These are phyloP conservation scores for Pichia deserticola DNA, from an alignment of 805 yeast species.

Conservation along the genomic window DNA sequence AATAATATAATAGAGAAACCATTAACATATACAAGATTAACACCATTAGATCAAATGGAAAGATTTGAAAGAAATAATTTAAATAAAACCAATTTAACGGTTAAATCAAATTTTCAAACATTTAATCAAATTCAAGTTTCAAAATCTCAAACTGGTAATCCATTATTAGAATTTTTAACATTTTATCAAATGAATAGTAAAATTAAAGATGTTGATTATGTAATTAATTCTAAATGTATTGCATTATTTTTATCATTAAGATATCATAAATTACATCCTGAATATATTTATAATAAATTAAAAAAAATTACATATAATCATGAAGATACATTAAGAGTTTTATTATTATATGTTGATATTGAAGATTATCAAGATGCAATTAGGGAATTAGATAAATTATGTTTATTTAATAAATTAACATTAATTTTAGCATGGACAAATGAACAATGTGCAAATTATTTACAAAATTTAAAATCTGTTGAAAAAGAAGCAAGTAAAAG, in stretches of 20 bases:
- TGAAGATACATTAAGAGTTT: slow-evolving; percentile 31
- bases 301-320: slow-evolving; percentile 24
- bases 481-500: slow-evolving; percentile 26
- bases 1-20: background rate
- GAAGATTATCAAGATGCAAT: slow-evolving; percentile 46
- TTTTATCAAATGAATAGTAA: slow-evolving; percentile 44
- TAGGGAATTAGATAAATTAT: slow-evolving; percentile 39
- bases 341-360: slow-evolving; percentile 60
- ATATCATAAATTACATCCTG: slow-evolving; percentile 72
- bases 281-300: slow-evolving; percentile 57
- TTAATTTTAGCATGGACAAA: slow-evolving; percentile 47
- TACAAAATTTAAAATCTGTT: slow-evolving; percentile 27
- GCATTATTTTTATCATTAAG: slow-evolving; percentile 59
- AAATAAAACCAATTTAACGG: too few relatives aligned
- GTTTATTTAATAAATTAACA: slow-evolving; percentile 42
- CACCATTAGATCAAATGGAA: background rate
- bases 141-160: slow-evolving; percentile 66
- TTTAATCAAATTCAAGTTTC: slow-evolving; percentile 40
- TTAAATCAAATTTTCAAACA: background rate
- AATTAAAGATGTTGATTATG: slow-evolving; percentile 52
- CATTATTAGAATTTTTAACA: slow-evolving; percentile 49
- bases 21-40: too few relatives aligned
- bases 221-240: slow-evolving; percentile 48
- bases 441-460: slow-evolving; percentile 45
- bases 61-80: background rate